Base-by-base conservation (phyloP, 2,329 filamentous ascomycete species). In the Fusarium veterinarium region DNA sequence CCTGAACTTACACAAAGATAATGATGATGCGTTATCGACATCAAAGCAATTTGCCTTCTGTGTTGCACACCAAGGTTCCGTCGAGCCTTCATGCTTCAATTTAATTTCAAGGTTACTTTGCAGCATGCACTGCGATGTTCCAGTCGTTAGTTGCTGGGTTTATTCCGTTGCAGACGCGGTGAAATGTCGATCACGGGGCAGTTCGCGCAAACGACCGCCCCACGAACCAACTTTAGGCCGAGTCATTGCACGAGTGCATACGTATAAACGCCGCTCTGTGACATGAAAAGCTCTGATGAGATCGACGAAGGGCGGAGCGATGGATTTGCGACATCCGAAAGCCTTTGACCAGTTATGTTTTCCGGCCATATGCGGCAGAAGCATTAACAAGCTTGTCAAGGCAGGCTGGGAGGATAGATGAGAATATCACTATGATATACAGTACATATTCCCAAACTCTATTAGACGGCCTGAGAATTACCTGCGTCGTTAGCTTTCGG, bases 301-400 rank as follows among this genome's bases (percentile, higher is more conserved):
- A 76, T 77, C 74, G 71, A 75, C 75, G 64, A 52, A 68, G 45
- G 53, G 37, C 51, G 67, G 59, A 53, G 46, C 44, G 62, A 62
- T 63, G 58, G 64, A 52, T 49, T 68, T 53, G 49, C 49, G 62
- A 70, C 61, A 70, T 45, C 67, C 66, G 68, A 67, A 51, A 75
- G 75, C 75, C 68, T n/a, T 68, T 77, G 75, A 60, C 72, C 75
- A 74, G 60, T 48, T 56, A 46, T 31, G 30, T 60, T 67, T 55
- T 59, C 60, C 55, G 66, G 57, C 70, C 44, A 67, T 60, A 61
- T 41, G 33, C 64, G 49, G 33, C n/a, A 40, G 14, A 62, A 19
- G 41, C 33, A 38, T 28, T 38, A 28, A 52, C 31, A 52, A 58
- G 33, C 13, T 51, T 31, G 42, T 16, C 17, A 17, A 23, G 25